Conservation (phyloP, 176 grass and related monocot genomes). For the Ensete ventricosum region DNA sequence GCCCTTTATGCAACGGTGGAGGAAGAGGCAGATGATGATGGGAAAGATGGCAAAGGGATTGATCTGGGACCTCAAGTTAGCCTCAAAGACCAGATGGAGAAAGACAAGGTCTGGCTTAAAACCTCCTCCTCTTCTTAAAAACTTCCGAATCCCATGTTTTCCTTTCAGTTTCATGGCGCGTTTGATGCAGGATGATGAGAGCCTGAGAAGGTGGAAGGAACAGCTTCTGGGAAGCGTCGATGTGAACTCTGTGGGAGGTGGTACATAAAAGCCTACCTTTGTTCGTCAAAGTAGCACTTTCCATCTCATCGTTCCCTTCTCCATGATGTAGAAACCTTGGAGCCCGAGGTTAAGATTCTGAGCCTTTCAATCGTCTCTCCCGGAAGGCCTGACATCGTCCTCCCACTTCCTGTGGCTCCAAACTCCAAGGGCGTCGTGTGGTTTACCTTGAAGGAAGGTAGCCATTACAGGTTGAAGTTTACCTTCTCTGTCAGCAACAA, state of each 20-base stretch:
- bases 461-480: slow-evolving; percentile 81
- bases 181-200: slow-evolving; percentile 74
- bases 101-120: slow-evolving; percentile 53
- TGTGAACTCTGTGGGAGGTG: slow-evolving; percentile 92
- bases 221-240: slow-evolving; percentile 83
- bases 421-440: slow-evolving; percentile 63
- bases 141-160: too few relatives aligned
- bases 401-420: slow-evolving; percentile 60
- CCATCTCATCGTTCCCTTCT: not conserved
- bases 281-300: not conserved
- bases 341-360: slow-evolving; percentile 76
- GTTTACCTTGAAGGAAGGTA: slow-evolving; percentile 92
- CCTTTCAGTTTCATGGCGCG: not conserved
- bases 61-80: slow-evolving; percentile 31
- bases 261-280: not conserved
- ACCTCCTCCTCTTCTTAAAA: not conserved
- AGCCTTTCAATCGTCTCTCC: slow-evolving; percentile 83
- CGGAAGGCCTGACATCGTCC: slow-evolving; percentile 57
- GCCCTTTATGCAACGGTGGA: not conserved
- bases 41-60: not conserved
- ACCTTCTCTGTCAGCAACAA: slow-evolving; percentile 84
- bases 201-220: slow-evolving; percentile 91
- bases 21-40: not conserved
- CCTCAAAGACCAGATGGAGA: slow-evolving; percentile 95
- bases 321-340: slow-evolving; percentile 49